A percentile compares a stretch with the other conserved stretches of the same genome.
These are phyloP conservation scores for Leishmania mexicana DNA, from an alignment of 208 protist species.

Conservation along the genomic window DNA sequence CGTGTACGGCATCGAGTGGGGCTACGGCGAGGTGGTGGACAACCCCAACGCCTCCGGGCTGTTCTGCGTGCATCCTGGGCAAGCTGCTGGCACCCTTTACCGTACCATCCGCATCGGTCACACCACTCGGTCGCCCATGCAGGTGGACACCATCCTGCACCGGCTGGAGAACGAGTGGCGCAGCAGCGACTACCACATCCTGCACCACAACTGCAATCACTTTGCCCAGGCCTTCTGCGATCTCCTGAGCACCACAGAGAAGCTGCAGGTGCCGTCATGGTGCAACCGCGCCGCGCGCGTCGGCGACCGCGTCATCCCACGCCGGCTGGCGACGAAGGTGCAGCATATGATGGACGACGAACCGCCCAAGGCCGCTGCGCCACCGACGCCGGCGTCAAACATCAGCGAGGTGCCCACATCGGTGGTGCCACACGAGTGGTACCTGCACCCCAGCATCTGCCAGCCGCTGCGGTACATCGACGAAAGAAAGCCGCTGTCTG, in stretches of 20 bases:
- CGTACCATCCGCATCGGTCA: conserved; percentile 70
- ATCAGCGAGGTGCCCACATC: conserved; percentile 67
- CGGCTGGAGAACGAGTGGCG: conserved; percentile 88
- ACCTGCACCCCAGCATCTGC: conserved; percentile 63
- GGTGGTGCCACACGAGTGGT: conserved; percentile 77
- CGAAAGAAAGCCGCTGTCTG: background rate
- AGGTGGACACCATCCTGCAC: conserved; percentile 89
- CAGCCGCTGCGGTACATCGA: conserved; percentile 59
- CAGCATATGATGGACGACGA: conserved; percentile 79
- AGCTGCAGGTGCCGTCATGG: conserved; percentile 77
- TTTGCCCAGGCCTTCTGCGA: conserved; percentile 85
- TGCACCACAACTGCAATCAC: conserved; percentile 93
- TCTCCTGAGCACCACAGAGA: conserved; percentile 74
- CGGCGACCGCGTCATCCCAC: conserved; percentile 68
- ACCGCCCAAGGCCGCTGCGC: conserved; percentile 52
- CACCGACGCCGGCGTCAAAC: conserved; percentile 18
- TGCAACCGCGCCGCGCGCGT: conserved; percentile 88
- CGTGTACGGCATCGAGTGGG: conserved; percentile 91
- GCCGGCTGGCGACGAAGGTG: conserved; percentile 69
- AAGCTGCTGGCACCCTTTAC: conserved; percentile 70
- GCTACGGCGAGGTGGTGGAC: conserved; percentile 84
- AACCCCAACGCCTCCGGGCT: conserved; percentile 68
- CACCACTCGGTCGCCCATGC: conserved; percentile 77
- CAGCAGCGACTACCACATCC: conserved; percentile 87
- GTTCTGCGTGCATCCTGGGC: conserved; percentile 76